Evolutionary conservation across 805 yeast species (phyloP).

Genomic region (Yarrowia hollandica): DNA sequence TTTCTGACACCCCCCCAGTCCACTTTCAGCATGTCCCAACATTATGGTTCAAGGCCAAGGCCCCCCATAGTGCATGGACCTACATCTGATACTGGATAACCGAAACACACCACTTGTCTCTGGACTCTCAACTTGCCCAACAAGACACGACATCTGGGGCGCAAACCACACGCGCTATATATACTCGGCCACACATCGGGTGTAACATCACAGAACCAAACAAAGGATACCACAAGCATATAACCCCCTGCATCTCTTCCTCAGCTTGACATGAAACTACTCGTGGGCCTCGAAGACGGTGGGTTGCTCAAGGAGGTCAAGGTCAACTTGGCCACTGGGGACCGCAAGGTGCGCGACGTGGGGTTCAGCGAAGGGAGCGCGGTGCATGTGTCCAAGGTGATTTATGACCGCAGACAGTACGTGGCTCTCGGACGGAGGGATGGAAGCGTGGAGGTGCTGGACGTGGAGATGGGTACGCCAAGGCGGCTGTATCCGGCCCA

Average conservation of each 20-base stretch:
- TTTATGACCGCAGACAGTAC: constrained; percentile 22
- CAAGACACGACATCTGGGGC: not conserved
- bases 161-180: not conserved
- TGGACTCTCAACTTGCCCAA: not conserved
- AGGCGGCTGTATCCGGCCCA: constrained; percentile 11
- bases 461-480: constrained; percentile 24
- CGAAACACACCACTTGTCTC: not conserved
- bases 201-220: not conserved
- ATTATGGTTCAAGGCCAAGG: not conserved
- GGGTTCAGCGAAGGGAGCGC: constrained; percentile 20
- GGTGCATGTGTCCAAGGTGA: constrained; percentile 13
- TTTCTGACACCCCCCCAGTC: too few species aligned
- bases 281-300: constrained; percentile 14
- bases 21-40: constrained; percentile 3
- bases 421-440: constrained; percentile 28
- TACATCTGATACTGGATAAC: constrained; percentile 14
- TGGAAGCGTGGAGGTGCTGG: constrained; percentile 24
- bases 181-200: too few species aligned
- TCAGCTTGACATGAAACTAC: constrained; percentile 14
- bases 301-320: constrained; percentile 22
- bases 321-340: constrained; percentile 9
- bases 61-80: constrained; percentile 5
- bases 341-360: constrained; percentile 1
- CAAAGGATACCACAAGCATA: not conserved
- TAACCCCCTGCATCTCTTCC: not conserved